phyloP scores from a whole-genome alignment of 2,329 filamentous ascomycete species.

The Ascochyta clinopodiicola region DNA sequence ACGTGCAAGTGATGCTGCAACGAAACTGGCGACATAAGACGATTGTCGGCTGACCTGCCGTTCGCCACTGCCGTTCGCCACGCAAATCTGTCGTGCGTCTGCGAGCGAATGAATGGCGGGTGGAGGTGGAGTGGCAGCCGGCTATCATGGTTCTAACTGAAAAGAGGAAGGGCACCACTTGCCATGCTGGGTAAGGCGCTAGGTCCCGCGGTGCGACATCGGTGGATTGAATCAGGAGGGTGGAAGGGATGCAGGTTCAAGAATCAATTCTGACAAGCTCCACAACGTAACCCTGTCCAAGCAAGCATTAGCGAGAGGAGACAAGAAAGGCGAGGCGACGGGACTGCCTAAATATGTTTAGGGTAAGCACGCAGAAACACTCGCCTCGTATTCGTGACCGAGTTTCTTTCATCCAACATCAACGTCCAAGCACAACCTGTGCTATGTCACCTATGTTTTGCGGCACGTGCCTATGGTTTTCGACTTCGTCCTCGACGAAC shows the following conservation, averaged over 20 bases:
- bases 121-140: neutral
- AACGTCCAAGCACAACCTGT: neutral
- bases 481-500: constrained; percentile 4
- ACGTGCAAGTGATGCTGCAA: constrained; percentile 4
- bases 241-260: neutral
- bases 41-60: constrained; percentile 8
- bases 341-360: neutral
- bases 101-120: constrained; percentile 7
- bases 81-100: constrained; percentile 2
- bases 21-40: neutral
- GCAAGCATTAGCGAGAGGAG: constrained; percentile 1
- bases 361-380: neutral
- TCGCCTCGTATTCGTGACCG: neutral
- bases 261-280: neutral
- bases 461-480: constrained; percentile 3
- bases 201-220: constrained; percentile 7
- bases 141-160: constrained; percentile 2
- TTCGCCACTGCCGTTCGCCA: constrained; percentile 9
- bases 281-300: constrained; percentile 5
- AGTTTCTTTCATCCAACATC: neutral
- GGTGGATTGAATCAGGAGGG: constrained; percentile 9
- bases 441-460: neutral
- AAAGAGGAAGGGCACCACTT: constrained; percentile 16
- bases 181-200: constrained; percentile 2
- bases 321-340: constrained; percentile 12